Base-by-base conservation (phyloP, 2,329 filamentous ascomycete genomes). In the Macrophomina tecta region DNA sequence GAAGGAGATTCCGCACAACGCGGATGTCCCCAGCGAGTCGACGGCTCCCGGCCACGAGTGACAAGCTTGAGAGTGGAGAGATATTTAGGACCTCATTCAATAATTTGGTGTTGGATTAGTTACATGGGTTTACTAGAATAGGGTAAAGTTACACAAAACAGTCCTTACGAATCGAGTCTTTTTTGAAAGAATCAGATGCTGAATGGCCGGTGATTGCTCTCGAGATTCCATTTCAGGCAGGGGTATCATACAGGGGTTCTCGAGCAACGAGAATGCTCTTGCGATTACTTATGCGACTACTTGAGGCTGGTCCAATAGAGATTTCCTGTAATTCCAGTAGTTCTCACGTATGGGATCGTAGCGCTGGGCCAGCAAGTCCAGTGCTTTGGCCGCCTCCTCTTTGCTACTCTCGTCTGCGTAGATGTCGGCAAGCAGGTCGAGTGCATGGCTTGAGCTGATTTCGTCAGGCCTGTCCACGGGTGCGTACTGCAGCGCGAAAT, bases 321-420 rank as follows among this genome's bases (percentile, higher is more conserved):
- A 79, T 75, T 87, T 88, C 75, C 87, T 84, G 81, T 91, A 97
- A 73, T 91, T 89, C 95, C 95, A 99, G 80, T 97, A 99, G 70
- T 94, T 94, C 70, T 89, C 90, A 67, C 95, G 85, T 68, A 99
- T 90, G 6, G 92, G 92, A 83, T 99, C 95, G 86, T 93, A 99
- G 82, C 90, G 94, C 74, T 90, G 89, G 56, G 88, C 90, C 74
- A 99, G 78, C 69, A 96, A 82, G 67, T 86, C 86, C 73, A 97
- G 79, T 68, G 91, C 93, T 74, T 88, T 79, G 64, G 84, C 87
- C 1, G 93, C 93, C 76, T 87, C 85, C 18, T 85, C 84, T 70
- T 78, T 84, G 60, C 87, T 83, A 12, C 85, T 85, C 52, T 82
- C 78, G 67, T 80, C 77, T 14, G 79, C 83, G 68, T 88, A 90